phyloP scores from a whole-genome alignment of 78 protist genomes.

The Chrysochromulina parva region DNA sequence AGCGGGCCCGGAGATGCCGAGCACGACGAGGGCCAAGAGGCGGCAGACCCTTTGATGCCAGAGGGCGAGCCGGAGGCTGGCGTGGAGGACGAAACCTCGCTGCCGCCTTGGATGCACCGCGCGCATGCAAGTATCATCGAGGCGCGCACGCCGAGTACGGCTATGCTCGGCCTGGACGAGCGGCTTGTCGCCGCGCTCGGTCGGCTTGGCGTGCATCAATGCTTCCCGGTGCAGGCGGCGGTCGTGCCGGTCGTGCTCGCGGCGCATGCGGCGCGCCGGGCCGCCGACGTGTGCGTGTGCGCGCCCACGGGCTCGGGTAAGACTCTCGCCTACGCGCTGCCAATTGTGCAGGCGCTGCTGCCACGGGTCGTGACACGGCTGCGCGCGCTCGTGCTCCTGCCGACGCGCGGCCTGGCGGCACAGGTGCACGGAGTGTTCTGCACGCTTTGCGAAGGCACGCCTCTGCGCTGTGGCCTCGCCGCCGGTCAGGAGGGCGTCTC shows the following conservation, averaged over 20 bases:
- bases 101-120: too few relatives aligned
- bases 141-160: too few relatives aligned
- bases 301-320: slow-evolving; percentile 75
- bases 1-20: too few relatives aligned
- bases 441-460: not conserved
- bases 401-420: slow-evolving; percentile 62
- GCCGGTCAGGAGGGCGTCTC: not conserved
- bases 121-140: too few relatives aligned
- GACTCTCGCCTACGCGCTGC: slow-evolving; percentile 65
- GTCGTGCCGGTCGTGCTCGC: not conserved
- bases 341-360: slow-evolving; percentile 36
- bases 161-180: not conserved
- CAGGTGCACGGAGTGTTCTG: slow-evolving; percentile 39
- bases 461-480: not conserved
- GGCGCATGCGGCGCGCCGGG: not conserved
- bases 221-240: slow-evolving; percentile 17
- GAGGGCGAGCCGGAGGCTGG: too few relatives aligned
- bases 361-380: slow-evolving; percentile 19
- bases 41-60: too few relatives aligned
- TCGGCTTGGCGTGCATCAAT: not conserved
- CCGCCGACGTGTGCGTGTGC: slow-evolving; percentile 53
- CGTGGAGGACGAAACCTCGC: too few relatives aligned
- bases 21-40: too few relatives aligned
- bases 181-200: not conserved
- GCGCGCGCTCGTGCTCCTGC: slow-evolving; percentile 57